phyloP scores from a whole-genome alignment of 2,329 filamentous ascomycete genomes.

The Pyrenophora tritici-repentis region DNA sequence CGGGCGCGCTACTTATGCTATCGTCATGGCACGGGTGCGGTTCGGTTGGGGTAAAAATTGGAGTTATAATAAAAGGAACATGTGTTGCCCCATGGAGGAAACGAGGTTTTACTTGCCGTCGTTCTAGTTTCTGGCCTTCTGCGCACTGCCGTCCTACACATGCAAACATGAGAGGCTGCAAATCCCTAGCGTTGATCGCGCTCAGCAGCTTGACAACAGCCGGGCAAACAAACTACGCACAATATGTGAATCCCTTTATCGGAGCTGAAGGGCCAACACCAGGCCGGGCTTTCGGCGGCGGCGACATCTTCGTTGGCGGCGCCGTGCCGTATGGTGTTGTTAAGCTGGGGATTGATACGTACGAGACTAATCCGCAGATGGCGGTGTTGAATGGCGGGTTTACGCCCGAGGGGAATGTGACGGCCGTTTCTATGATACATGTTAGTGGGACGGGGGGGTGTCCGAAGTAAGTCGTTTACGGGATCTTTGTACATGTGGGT shows the following conservation, averaged over 20 bases:
- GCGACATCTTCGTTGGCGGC: constrained; percentile 43
- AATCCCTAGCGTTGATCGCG: no score
- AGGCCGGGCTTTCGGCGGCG: constrained; percentile 51
- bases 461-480: no score
- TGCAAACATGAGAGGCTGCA: no score
- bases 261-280: constrained; percentile 54
- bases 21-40: no score
- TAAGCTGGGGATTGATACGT: constrained; percentile 45
- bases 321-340: constrained; percentile 43
- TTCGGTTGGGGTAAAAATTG: no score
- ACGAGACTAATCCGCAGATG: constrained; percentile 27
- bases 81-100: no score
- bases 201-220: not conserved
- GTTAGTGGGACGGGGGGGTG: constrained; percentile 63
- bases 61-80: no score
- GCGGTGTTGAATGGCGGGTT: constrained; percentile 44
- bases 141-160: no score
- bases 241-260: constrained; percentile 58
- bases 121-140: no score
- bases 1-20: no score
- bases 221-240: constrained; percentile 40
- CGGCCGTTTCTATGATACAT: constrained; percentile 44
- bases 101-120: no score
- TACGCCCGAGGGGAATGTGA: constrained; percentile 45
- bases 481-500: no score